A percentile compares a stretch with the other conserved stretches of the same genome.
Conservation (phyloP, 352 stramenopile species). For the Phytophthora tentaculata region DNA sequence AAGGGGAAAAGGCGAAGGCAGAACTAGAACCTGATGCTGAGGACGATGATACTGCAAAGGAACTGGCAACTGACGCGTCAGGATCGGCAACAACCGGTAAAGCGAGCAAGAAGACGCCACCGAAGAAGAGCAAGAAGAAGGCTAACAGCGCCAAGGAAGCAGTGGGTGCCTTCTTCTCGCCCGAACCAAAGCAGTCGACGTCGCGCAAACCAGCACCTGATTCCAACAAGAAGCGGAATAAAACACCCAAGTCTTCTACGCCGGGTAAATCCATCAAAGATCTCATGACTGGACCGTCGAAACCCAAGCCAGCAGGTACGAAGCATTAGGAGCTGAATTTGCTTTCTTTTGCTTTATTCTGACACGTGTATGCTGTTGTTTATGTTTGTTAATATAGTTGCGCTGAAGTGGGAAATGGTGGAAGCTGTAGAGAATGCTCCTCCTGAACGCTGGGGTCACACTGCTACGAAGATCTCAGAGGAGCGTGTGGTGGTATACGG, state of each 20-base stretch:
- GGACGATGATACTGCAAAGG: constrained; percentile 1
- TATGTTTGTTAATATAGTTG: constrained; percentile 19
- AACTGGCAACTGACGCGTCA: constrained; percentile 4
- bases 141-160: constrained; percentile 10
- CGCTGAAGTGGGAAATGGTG: constrained; percentile 48
- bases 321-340: not conserved
- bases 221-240: constrained; percentile 50
- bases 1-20: constrained; percentile 24
- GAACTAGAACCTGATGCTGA: constrained; percentile 4
- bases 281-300: constrained; percentile 12
- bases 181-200: constrained; percentile 39
- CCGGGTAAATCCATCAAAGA: constrained; percentile 31
- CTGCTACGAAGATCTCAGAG: constrained; percentile 88
- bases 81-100: constrained; percentile 9
- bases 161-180: constrained; percentile 52
- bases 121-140: constrained; percentile 51
- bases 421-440: constrained; percentile 41
- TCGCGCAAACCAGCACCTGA: constrained; percentile 43
- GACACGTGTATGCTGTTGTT: constrained; percentile 7
- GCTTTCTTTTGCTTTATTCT: constrained; percentile 5
- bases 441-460: constrained; percentile 89
- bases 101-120: constrained; percentile 20
- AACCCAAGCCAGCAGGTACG: constrained; percentile 34
- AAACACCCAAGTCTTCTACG: constrained; percentile 39
- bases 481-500: constrained; percentile 92